Evolutionary conservation across 768 basidiomycete genomes (phyloP), one percentile per base, ranked within the genome.

Genomic region (Naematelia encephala): DNA sequence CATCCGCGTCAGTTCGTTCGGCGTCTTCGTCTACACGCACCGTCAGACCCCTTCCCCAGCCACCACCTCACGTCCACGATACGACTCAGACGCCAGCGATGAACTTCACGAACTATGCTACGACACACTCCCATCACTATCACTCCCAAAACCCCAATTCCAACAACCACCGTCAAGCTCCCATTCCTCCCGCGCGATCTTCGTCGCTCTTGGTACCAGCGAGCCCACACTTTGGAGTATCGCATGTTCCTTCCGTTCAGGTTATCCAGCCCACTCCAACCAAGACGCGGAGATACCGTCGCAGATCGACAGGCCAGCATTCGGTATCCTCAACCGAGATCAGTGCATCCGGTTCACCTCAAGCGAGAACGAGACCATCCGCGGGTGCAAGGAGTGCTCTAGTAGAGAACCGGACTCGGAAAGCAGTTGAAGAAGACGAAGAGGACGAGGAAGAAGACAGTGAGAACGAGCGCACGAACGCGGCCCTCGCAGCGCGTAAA

Each of bases 181-280:
- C 59, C 44, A 23, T 60, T n/a, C 59, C 59, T 1, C 59, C 59
- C 21, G 48, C 59, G 39, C 22, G 59, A 2, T 43, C 48, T 1
- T 56, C 60, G 2, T 61, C 54, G 16, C 42, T 56, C 39, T 16
- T 19, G 25, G 46, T 30, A 13, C 47, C 54, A 25, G 26, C n/a
- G 16, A n/a, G 23, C 19, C 14, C 52, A 34, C 27, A 26, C 21
- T 8, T n/a, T 28, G 23, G 10, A 23, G 21, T 39, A 12, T 30
- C 21, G 45, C 53, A 29, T 39, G 49, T 61, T 3, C 60, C 60
- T 5, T 45, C 26, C 22, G 48, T 61, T 13, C 60, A 61, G 44
- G 54, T 61, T 8, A 61, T 56, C n/a, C 60, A 61, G 4, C 48
- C 60, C 1, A 61, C 60, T n/a, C 60, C 60, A 28, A 60, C 58